Evolutionary conservation across 1,284 basidiomycete species (phyloP), one percentile per base, ranked within the genome.

Genomic region (Apiotrichum gracile): DNA sequence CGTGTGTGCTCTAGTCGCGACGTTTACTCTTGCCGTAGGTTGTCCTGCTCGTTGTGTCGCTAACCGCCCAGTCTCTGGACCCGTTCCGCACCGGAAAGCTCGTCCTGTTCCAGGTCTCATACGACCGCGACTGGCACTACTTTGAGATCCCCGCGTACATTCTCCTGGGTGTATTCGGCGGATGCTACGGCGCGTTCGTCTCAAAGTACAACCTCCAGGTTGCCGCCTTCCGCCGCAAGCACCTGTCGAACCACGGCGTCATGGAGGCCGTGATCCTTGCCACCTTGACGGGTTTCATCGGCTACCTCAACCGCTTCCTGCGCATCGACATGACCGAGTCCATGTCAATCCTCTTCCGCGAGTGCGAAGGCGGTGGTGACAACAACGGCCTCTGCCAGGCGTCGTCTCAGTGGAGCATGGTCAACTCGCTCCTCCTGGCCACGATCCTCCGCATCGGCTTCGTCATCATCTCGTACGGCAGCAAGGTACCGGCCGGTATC

Each of bases 311-410:
- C 75, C 85, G 88, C 54, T 98, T 97, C 76, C 76, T 98, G 54
- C 82, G 92, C 46, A 89, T 97, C 47, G 96, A 99, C 73, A 98
- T 98, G 96, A 97, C 92, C 2, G 91, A 97, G 68, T 89, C 86
- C 71, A 85, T 99, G 82, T 85, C 89, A n/a, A 86, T 97, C 55
- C 80, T 99, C 33, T 99, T 99, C 74, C 82, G 88, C 57, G 94
- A 98, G 70, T 99, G 96, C 67, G 91, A 97, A 67, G 88, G 88
- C 21, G 91, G 90, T 35, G 91, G 92, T 7, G 91, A 97, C 72
- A 85, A 89, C 54, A 83, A 91, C 63, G 88, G 90, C 65, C 78
- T 99, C 26, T 98, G 96, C 83, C 91, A 97, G 89, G 83, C 90
- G 1, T 85, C 86, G 49, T 82, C 84, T 0, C 94, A 98, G 73